Evolutionary conservation across 192 early-diverging fungal species (phyloP), one percentile per base, ranked within the genome.

Genomic region (Mortierella hygrophila): DNA sequence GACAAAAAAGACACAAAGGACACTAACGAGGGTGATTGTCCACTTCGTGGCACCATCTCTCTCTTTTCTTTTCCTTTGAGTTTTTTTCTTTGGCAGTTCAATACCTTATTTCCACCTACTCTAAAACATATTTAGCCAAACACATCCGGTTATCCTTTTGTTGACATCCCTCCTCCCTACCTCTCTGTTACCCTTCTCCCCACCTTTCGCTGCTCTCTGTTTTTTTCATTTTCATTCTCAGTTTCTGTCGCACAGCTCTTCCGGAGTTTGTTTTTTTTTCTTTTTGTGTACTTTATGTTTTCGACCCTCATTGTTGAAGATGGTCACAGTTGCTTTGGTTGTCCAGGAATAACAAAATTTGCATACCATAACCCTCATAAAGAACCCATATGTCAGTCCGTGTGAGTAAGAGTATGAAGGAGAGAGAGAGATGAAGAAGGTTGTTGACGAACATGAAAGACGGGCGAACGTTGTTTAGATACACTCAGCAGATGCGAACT

Each of bases 211-310:
- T 57, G 55, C 55, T 23, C 55, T 26, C 4, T 55, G 0, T 63
- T 65, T 65, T 65, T 65, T 65, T 63, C 3, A 9, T 29, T 65
- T 65, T 65, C 60, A 65, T 29, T 32, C 60, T 65, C 60, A 65
- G 60, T 65, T 52, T 65, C 60, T 65, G 60, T 65, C 60, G 60
- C 60, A 65, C 60, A 65, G 60, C 60, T 65, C 13, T 65, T 29
- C 60, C 60, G 60, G 60, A 65, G 60, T 65, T 65, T 65, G 60
- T 26, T 65, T 65, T 65, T 65, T 13, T 63, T 57, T 23, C 23
- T 29, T 26, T 32, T 32, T 32, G 49, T 52, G 49, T 52, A 52
- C 18, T 52, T 52, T 21, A 52, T 18, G 15, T 23, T 32, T 65
- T 65, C 13, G 29, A 32, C n/a, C 29, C 29, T 32, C n/a, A 29